Evolutionary conservation across 305 asterid genomes (phyloP), one percentile per base, ranked within the genome.

Genomic region (Fraxinus albicans): DNA sequence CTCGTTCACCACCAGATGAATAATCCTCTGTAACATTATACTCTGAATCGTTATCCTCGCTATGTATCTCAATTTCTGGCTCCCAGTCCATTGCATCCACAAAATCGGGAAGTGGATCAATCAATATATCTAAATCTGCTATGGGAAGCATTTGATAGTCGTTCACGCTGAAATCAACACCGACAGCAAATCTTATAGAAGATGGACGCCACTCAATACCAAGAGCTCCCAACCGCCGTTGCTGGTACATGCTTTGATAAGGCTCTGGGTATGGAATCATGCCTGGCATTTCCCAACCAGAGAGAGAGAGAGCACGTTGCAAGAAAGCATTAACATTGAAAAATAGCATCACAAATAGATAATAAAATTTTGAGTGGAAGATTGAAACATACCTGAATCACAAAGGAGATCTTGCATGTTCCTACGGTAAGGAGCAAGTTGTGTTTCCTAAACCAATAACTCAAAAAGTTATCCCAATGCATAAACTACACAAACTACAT

Each of bases 371-470:
- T 77, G 60, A 76, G 53, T 73, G 47, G 42, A 63, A 65, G 76
- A 85, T n/a, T 79, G 40, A 21, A 72, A 83, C 84, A 76, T 85
- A 96, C 99, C 97, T 86, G 99, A 91, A 87, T 96, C 98, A 84
- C 99, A 96, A 34, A 96, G 97, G 86, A 93, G 95, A 90, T 96
- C 99, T 91, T 96, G 99, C 96, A 93, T 91, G 86, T 96, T 96
- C 89, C 99, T 92, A 82, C 95, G 89, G 69, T 93, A 95, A 27
- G 99, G 99, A 86, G 93, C 94, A 85, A 93, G 94, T 84, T 95
- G 99, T n/a, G 98, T 95, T 91, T 96, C 99, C 98, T 96, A 86
- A 78, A 86, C 75, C 23, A 81, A 83, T 76, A 81, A 82, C 55
- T 53, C 70, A 85, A 83, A 76, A 79, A 50, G 76, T 83, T 80